Evolutionary conservation across 2,329 filamentous ascomycete genomes (phyloP), one percentile per base, ranked within the genome.

Genomic region (Zymoseptoria passerinii): DNA sequence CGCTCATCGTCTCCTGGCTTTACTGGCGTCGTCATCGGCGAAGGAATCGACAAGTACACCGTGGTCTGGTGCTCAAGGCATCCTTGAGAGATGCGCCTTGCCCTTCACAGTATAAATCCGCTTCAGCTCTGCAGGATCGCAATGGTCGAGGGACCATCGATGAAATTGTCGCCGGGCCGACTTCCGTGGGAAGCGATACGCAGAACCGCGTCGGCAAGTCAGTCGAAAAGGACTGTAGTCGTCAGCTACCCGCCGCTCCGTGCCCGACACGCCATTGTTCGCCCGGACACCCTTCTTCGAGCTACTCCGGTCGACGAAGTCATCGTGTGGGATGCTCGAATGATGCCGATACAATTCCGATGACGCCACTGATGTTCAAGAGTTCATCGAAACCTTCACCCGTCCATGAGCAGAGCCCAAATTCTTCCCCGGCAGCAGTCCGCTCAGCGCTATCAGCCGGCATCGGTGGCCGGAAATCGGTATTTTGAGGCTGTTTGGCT

Each of bases 1-100:
- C 53, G 3, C 50, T 60, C 5, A 35, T 55, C 18, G 13, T 62
- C 23, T 55, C 52, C 23, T 58, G 58, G 55, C 53, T 56, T 48
- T 54, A 44, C 23, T 54, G 53, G 28, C 29, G 55, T 4, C 55
- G 60, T 28, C 52, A n/a, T n/a, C 40, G 53, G n/a, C 35, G 35
- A 44, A 13, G 35, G 7, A 13, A 44, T 5, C 35, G 35, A 13
- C 35, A 16, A 23, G 23, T 23, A 2, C 23, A 23, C 4, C 23
- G 23, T 23, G 23, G 23, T 23, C 23, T 23, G 23, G 23, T 23
- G 23, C 23, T 23, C 23, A 23, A 23, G 23, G 23, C 23, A 23
- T 23, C 23, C 23, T 23, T 23, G 23, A 23, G 23, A 23, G 23
- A 23, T 23, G 23, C 23, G 4, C 23, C 23, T 23, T 23, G 23